Evolutionary conservation across 805 yeast species (phyloP).

Genomic region (Wickerhamomyces alni): DNA sequence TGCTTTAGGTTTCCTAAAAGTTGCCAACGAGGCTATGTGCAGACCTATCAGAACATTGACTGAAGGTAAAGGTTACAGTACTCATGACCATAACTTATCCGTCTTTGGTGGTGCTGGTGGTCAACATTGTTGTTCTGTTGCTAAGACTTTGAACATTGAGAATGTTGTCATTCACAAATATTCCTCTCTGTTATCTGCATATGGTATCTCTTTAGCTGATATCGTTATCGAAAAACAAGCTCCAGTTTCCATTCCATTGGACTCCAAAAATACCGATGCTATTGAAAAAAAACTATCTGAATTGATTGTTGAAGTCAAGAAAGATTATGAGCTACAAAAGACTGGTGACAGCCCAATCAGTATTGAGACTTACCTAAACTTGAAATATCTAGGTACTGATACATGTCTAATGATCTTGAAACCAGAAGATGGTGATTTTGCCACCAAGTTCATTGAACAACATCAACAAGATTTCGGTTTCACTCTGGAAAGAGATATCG

Average conservation of each 20-base stretch:
- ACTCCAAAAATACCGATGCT: slow-evolving; percentile 22
- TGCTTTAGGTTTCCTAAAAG: slow-evolving; percentile 75
- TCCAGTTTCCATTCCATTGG: slow-evolving; percentile 50
- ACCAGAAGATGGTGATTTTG: too few species aligned
- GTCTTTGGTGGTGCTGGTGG: slow-evolving; percentile 95
- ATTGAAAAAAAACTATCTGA: slow-evolving; percentile 43
- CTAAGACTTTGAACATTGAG: slow-evolving; percentile 60
- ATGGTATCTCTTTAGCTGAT: slow-evolving; percentile 84
- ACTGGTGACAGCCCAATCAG: too few species aligned
- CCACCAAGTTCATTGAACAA: slow-evolving; percentile 44
- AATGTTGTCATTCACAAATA: slow-evolving; percentile 72
- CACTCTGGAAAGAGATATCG: slow-evolving; percentile 49
- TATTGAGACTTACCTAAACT: too few species aligned
- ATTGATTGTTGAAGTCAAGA: slow-evolving; percentile 32
- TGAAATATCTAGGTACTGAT: too few species aligned
- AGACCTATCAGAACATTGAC: slow-evolving; percentile 81
- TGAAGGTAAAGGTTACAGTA: slow-evolving; percentile 74
- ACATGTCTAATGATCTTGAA: too few species aligned
- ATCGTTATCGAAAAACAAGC: slow-evolving; percentile 73
- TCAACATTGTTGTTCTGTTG: slow-evolving; percentile 79
- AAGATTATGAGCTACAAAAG: too few species aligned
- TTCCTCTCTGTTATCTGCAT: slow-evolving; percentile 80
- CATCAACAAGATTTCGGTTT: slow-evolving; percentile 76
- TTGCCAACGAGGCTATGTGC: slow-evolving; percentile 88
- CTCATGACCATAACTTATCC: slow-evolving; percentile 63